A percentile compares a stretch with the other conserved stretches of the same genome.
phyloP scores from a whole-genome alignment of 106 monocot species.

The Triglochin maritima region DNA sequence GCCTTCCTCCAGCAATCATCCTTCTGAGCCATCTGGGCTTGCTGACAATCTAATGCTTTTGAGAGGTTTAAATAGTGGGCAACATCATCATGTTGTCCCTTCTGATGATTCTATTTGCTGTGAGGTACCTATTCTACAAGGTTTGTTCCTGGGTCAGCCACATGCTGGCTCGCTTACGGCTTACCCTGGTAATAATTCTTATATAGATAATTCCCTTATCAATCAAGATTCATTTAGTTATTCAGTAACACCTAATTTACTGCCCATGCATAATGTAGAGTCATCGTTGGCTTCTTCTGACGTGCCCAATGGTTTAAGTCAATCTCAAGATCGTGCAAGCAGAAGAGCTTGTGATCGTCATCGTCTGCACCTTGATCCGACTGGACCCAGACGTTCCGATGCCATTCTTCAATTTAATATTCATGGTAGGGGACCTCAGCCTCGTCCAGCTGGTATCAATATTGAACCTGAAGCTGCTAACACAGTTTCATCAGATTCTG shows the following conservation, averaged over 20 bases:
- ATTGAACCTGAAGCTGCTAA: slow-evolving; percentile 18
- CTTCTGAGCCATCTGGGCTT: slow-evolving; percentile 15
- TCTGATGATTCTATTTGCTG: slow-evolving; percentile 56
- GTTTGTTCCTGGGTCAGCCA: slow-evolving; percentile 77
- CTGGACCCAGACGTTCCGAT: slow-evolving; percentile 3
- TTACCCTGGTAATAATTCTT: slow-evolving; percentile 3
- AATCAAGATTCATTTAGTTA: slow-evolving; percentile 1
- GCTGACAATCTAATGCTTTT: slow-evolving; percentile 43
- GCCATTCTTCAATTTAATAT: background rate
- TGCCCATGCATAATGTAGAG: background rate
- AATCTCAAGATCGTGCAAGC: slow-evolving; percentile 7
- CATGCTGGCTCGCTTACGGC: slow-evolving; percentile 25
- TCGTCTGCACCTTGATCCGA: background rate
- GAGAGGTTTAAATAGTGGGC: slow-evolving; percentile 51
- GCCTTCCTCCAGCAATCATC: slow-evolving; percentile 6
- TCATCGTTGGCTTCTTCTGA: slow-evolving; percentile 16
- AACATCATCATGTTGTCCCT: slow-evolving; percentile 46
- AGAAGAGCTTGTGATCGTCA: slow-evolving; percentile 20
- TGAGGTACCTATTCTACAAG: slow-evolving; percentile 80
- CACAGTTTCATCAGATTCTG: slow-evolving; percentile 15
- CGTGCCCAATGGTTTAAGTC: background rate
- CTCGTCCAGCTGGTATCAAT: slow-evolving; percentile 8
- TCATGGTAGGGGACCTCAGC: slow-evolving; percentile 4
- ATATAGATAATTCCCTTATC: background rate
- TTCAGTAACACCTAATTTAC: slow-evolving; percentile 3